Conservation (phyloP, 1,139 yeast genomes). For the Yarrowia galli region DNA sequence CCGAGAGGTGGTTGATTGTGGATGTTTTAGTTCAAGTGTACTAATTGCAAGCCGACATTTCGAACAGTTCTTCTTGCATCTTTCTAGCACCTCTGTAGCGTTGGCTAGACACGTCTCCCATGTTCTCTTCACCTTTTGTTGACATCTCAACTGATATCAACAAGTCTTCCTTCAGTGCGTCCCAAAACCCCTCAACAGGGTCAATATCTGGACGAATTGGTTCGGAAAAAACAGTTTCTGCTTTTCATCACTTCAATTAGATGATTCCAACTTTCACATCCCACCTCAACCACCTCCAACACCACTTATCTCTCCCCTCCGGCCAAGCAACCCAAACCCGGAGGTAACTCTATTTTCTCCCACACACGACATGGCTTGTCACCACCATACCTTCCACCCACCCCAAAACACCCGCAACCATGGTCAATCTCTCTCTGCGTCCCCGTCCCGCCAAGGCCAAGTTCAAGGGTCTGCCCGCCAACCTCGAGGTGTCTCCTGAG, state of each 20-base stretch:
- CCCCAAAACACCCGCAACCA: conserved; percentile 32
- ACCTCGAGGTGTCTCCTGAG: conserved; percentile 45
- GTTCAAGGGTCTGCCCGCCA: conserved; percentile 47
- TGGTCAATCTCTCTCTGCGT: conserved; percentile 46
- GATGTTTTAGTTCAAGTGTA: too few relatives aligned
- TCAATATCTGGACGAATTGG: too few relatives aligned
- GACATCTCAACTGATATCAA: not conserved
- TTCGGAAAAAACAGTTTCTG: not conserved
- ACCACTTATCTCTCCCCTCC: too few relatives aligned
- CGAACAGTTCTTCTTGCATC: not conserved
- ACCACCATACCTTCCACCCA: not conserved
- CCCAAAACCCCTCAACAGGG: conserved; percentile 4
- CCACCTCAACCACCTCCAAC: not conserved
- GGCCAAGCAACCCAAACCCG: conserved; percentile 25
- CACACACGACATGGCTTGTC: conserved; percentile 3
- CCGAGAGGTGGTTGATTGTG: not conserved
- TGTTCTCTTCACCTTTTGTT: too few relatives aligned
- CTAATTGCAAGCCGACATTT: not conserved
- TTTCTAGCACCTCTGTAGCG: not conserved
- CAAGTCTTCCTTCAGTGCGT: too few relatives aligned
- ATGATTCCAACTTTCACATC: too few relatives aligned
- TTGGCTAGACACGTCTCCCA: not conserved
- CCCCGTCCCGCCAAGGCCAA: conserved; percentile 44
- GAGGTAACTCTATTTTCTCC: conserved; percentile 17
- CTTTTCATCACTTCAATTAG: not conserved